phyloP scores from a whole-genome alignment of 352 stramenopile species.

The Blastocystis sp. region DNA sequence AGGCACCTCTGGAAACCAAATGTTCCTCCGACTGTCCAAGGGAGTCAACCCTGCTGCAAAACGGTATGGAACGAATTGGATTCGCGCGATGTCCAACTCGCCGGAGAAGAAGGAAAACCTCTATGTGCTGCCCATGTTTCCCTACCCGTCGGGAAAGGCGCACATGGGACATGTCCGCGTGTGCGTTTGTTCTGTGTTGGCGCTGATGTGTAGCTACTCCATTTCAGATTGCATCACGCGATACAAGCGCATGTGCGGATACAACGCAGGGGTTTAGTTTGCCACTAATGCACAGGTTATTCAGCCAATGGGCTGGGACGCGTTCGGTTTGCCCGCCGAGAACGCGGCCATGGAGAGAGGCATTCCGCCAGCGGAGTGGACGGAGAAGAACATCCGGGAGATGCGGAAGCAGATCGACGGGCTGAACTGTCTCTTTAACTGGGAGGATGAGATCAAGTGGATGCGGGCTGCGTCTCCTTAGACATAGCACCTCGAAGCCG shows the following conservation, averaged over 20 bases:
- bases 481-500: constrained; percentile 34
- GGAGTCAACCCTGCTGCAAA: not conserved
- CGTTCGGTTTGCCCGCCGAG: constrained; percentile 97
- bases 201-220: constrained; percentile 72
- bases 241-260: constrained; percentile 92
- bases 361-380: constrained; percentile 90
- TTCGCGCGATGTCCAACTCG: not conserved
- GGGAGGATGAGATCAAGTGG: constrained; percentile 95
- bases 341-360: constrained; percentile 96
- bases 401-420: constrained; percentile 91
- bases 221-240: constrained; percentile 95
- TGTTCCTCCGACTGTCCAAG: not conserved
- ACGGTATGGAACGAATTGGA: not conserved
- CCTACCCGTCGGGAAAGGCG: constrained; percentile 92
- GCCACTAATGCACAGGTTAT: constrained; percentile 72
- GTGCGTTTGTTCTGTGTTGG: constrained; percentile 72
- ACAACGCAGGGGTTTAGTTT: constrained; percentile 78
- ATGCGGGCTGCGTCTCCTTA: constrained; percentile 72
- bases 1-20: not conserved
- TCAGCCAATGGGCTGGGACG: constrained; percentile 98
- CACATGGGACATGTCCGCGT: constrained; percentile 98
- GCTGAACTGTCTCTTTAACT: constrained; percentile 95
- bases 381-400: constrained; percentile 90
- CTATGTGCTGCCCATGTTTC: constrained; percentile 94
- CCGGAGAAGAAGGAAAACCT: constrained; percentile 71